phyloP scores from a whole-genome alignment of 208 protist species.

The Strigomonas oncopelti region DNA sequence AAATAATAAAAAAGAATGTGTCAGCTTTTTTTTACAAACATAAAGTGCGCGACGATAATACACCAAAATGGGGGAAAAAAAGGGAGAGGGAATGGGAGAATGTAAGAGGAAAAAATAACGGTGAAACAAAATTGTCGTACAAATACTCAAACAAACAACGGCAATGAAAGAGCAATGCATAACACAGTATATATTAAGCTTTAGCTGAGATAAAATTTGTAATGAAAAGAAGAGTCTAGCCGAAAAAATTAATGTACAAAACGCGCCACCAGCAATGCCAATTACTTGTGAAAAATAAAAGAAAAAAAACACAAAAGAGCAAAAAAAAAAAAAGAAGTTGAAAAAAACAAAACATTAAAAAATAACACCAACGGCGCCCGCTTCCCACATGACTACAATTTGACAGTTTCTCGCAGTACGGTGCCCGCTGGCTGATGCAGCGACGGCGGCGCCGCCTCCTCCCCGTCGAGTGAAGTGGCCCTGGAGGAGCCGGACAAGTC shows the following conservation, averaged over 20 bases:
- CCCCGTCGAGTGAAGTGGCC: slow-evolving; percentile 7
- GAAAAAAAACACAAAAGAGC: not conserved
- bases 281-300: slow-evolving; percentile 4
- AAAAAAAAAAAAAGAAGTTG: slow-evolving; percentile 6
- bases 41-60: not conserved
- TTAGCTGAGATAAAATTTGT: too few relatives aligned
- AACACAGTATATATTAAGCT: too few relatives aligned
- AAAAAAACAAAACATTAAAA: not conserved
- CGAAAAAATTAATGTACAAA: too few relatives aligned
- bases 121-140: too few relatives aligned
- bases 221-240: not conserved
- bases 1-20: not conserved
- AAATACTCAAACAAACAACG: too few relatives aligned
- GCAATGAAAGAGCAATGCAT: too few relatives aligned
- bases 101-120: not conserved
- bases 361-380: too few relatives aligned
- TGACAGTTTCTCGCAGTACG: not conserved
- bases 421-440: not conserved
- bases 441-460: not conserved
- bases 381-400: not conserved
- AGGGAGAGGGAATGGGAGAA: not conserved
- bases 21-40: too few relatives aligned
- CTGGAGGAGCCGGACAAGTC: slow-evolving; percentile 24
- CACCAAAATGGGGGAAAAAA: not conserved
- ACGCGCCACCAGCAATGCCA: too few relatives aligned